Base-by-base conservation (phyloP, 805 yeast genomes). In the Scheffersomyces stipitis region DNA sequence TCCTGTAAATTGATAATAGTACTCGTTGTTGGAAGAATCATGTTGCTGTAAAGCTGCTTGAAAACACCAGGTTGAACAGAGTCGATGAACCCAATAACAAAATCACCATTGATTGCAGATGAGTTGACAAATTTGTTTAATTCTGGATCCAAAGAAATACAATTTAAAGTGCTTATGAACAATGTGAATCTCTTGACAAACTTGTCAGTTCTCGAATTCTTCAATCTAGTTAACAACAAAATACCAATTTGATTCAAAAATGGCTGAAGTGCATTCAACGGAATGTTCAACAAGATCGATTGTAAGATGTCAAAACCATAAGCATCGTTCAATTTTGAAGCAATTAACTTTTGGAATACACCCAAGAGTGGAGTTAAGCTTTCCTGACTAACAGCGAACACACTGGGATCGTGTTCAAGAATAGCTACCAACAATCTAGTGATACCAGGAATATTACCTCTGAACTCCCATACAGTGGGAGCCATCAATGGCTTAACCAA, bases 401-500 rank as follows among this genome's bases (percentile, higher is more conserved):
- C 52, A 2, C 52, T 32, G 2, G 76, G 67, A 33, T 73, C 73
- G 31, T 75, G 78, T 30, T 60, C 60, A 23, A 84, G 63, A 15
- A 91, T 80, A 5, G 87, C 80, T 37, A 80, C 75, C 27, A 93
- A 66, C 34, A 93, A 68, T 49, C 96, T 77, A 0, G 95, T 83
- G 15, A 91, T 78, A 2, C 96, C 97, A 2, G 99, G 99, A 24
- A 91, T 80, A 49, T 91, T 93, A 12, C 98, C 99, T 46, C 81
- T 75, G 42, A 77, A 78, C 59, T 93, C 98, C 99, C 99, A 93
- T 26, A 90, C 82, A 5, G 80, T 60, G n/a, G 98, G 97, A 1
- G 96, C 78, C 49, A 93, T 69, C 30, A 93, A 66, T 1, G 99
- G 98, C 46, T 80, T 80, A 15, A 88, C 72, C 33, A 93, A 69